Base-by-base conservation (phyloP, 345 rosid species). In the Anastatica hierochuntica region DNA sequence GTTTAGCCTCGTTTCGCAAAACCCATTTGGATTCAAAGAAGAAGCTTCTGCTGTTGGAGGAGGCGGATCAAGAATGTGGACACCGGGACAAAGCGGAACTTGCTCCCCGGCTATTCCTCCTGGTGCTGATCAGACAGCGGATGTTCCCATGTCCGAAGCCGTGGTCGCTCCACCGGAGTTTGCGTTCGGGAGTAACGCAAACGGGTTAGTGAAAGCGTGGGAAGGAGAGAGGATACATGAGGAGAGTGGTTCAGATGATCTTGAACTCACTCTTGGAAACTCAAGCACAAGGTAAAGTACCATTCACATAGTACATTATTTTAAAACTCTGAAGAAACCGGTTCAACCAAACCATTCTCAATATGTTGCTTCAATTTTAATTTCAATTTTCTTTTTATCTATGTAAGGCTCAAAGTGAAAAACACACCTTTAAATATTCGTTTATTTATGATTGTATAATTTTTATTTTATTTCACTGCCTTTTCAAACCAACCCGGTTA, bases 171-270 rank as follows among this genome's bases (percentile, higher is more conserved):
- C 66, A 45, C 80, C 76, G 37, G 99, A 94, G 72, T 94, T 94
- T 62, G 95, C 97, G 16, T 94, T 94, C 10, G 90, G 99, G 14
- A 77, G 79, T 64, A 72, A 75, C 49, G 49, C 72, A 51, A 66
- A 67, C 2, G 97, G 94, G 17, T 59, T 85, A 40, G 95, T 94
- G 56, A 94, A 94, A 68, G 84, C 99, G 8, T 94, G 99, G 97
- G 95, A 88, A 82, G 99, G 99, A 43, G 99, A 94, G 76, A 80
- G 88, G 63, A 85, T 92, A 44, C 97, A 88, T 2, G 99, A 92
- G 40, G 99, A 80, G 67, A 77, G 84, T 67, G 83, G 85, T 53
- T 78, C 94, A 3, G 97, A 94, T 76, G 99, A 94, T 76, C 79
- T 94, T 4, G 97, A 85, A 67, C 99, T 94, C 51, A 94, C 99